A percentile compares a stretch with the other conserved stretches of the same genome.
These are phyloP conservation scores for Ulota crispa DNA, from an alignment of 225 moss, liverwort and hornwort genomes.

Conservation along the genomic window DNA sequence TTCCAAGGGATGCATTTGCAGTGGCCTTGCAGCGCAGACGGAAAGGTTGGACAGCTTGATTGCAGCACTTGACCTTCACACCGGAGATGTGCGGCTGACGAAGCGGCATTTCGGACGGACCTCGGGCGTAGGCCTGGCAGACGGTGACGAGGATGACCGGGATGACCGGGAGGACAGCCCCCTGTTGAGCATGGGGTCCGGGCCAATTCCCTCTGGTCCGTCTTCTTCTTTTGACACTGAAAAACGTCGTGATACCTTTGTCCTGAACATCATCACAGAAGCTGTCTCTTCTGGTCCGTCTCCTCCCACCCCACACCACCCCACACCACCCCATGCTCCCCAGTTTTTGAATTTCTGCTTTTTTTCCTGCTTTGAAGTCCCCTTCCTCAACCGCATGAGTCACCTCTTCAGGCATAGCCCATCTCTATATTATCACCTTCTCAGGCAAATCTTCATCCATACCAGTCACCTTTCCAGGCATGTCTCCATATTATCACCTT, in stretches of 20 bases:
- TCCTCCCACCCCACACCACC: constrained; percentile 4
- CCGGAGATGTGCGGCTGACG: constrained; percentile 71
- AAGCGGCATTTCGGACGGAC: constrained; percentile 34
- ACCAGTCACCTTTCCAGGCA: too few species aligned
- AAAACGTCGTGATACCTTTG: constrained; percentile 25
- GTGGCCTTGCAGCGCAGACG: constrained; percentile 95
- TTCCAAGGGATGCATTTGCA: constrained; percentile 30
- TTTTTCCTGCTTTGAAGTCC: not conserved
- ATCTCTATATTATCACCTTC: too few species aligned
- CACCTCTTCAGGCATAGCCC: not conserved
- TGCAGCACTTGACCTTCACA: constrained; percentile 66
- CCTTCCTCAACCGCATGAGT: not conserved
- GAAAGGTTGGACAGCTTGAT: constrained; percentile 92
- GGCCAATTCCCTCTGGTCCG: constrained; percentile 48
- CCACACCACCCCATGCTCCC: not conserved
- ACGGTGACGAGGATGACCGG: constrained; percentile 23
- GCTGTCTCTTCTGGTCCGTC: constrained; percentile 39
- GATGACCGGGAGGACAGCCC: constrained; percentile 41
- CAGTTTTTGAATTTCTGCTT: not conserved
- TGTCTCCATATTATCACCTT: too few species aligned
- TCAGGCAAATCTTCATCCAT: too few species aligned
- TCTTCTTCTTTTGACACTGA: constrained; percentile 27
- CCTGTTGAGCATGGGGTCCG: constrained; percentile 36
- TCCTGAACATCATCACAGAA: constrained; percentile 29
- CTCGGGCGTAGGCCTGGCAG: constrained; percentile 25